Conservation (phyloP, 176 grass and related monocot genomes). For the Metroxylon sagu region DNA sequence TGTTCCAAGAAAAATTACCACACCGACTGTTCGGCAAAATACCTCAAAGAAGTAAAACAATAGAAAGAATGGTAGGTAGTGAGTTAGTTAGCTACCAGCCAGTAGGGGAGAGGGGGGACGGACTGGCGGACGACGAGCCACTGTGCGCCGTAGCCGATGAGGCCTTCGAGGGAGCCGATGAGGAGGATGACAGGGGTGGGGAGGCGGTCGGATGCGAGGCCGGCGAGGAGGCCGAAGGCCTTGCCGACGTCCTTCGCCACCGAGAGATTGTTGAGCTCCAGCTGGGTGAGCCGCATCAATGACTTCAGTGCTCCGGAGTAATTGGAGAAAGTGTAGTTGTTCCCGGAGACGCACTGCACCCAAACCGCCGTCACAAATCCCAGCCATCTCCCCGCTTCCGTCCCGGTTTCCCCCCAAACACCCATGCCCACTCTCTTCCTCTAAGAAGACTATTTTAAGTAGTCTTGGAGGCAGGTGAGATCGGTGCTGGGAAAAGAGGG, state of each 20-base stretch:
- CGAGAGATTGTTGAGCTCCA: slow-evolving; percentile 89
- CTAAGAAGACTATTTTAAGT: too few relatives aligned
- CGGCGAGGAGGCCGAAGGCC: slow-evolving; percentile 84
- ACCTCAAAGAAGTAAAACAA: neutral
- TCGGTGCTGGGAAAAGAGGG: too few relatives aligned
- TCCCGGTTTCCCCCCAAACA: neutral
- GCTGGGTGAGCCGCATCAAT: slow-evolving; percentile 85
- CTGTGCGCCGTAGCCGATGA: slow-evolving; percentile 83
- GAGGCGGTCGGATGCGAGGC: slow-evolving; percentile 78
- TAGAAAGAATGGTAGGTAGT: neutral
- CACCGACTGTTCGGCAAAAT: neutral
- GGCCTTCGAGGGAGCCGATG: slow-evolving; percentile 74
- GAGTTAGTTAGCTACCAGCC: slow-evolving; percentile 26
- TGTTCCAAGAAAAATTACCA: slow-evolving; percentile 4
- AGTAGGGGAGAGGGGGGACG: slow-evolving; percentile 68
- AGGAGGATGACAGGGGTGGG: slow-evolving; percentile 78
- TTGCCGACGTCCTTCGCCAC: slow-evolving; percentile 98
- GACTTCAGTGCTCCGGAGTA: slow-evolving; percentile 84
- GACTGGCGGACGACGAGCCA: slow-evolving; percentile 65
- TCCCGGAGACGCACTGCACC: slow-evolving; percentile 99
- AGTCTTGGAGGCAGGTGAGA: too few relatives aligned
- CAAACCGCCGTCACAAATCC: slow-evolving; percentile 89
- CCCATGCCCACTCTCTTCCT: too few relatives aligned
- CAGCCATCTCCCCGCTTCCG: slow-evolving; percentile 60
- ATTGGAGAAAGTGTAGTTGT: slow-evolving; percentile 99